Conservation (phyloP, 345 rosid genomes). For the Lepidium africanum region DNA sequence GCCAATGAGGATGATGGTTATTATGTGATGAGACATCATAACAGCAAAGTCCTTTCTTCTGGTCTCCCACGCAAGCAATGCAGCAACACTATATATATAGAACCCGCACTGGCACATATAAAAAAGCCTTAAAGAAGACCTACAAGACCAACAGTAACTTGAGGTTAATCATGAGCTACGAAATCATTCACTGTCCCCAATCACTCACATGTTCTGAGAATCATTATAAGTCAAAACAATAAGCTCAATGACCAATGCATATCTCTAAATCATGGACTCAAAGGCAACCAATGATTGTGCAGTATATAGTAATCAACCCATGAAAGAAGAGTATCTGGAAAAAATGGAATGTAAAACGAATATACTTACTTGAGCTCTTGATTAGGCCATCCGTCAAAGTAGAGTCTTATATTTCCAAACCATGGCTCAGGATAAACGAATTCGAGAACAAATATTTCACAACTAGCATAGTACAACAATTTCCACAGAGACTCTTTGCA, state of each 20-base stretch:
- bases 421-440: slow-evolving; percentile 50
- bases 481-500: slow-evolving; percentile 86
- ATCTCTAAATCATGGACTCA: not conserved
- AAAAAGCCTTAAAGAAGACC: slow-evolving; percentile 47
- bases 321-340: not conserved
- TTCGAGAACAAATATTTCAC: slow-evolving; percentile 46
- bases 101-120: slow-evolving; percentile 95
- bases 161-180: not conserved
- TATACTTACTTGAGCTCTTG: slow-evolving; percentile 66
- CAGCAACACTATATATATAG: slow-evolving; percentile 67
- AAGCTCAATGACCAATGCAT: not conserved
- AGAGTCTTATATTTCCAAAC: slow-evolving; percentile 42
- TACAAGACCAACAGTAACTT: slow-evolving; percentile 29
- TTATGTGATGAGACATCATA: slow-evolving; percentile 94
- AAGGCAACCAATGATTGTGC: not conserved
- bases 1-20: slow-evolving; percentile 65
- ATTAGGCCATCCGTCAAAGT: slow-evolving; percentile 70
- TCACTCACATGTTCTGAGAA: not conserved
- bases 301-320: not conserved
- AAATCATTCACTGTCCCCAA: not conserved
- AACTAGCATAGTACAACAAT: slow-evolving; percentile 55
- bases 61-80: slow-evolving; percentile 78
- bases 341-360: not conserved
- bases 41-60: slow-evolving; percentile 78
- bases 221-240: not conserved